phyloP scores from a whole-genome alignment of 768 basidiomycete genomes.

The Rhodosporidiobolus odoratus region DNA sequence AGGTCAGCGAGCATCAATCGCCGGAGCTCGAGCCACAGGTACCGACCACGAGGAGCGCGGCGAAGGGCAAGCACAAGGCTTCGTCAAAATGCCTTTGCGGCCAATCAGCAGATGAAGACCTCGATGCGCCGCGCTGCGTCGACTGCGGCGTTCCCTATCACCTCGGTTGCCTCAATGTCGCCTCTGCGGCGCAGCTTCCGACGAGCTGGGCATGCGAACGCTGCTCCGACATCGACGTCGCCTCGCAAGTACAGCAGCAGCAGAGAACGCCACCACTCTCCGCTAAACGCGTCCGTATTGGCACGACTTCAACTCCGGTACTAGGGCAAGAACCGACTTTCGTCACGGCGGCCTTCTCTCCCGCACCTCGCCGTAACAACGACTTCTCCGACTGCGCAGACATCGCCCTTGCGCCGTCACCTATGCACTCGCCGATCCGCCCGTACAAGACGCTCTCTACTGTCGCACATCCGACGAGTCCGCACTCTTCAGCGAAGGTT shows the following conservation, averaged over 20 bases:
- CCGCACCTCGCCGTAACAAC: conserved; percentile 16
- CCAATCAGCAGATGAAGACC: neutral
- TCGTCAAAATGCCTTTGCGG: conserved; percentile 13
- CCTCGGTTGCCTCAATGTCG: conserved; percentile 22
- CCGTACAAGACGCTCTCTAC: neutral
- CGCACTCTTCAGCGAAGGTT: neutral
- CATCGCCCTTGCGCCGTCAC: conserved; percentile 31
- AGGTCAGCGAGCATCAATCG: no score
- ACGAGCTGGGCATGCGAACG: conserved; percentile 19
- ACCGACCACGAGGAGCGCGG: conserved; percentile 6
- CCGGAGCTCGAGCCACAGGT: neutral
- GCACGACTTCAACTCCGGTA: conserved; percentile 10
- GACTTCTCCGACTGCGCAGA: conserved; percentile 15
- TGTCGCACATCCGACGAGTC: conserved; percentile 1
- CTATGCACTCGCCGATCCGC: conserved; percentile 24
- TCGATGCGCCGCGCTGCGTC: conserved; percentile 4
- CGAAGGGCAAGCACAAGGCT: conserved; percentile 23
- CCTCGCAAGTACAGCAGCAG: no score
- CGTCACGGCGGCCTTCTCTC: conserved; percentile 19
- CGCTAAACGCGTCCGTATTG: conserved; percentile 21
- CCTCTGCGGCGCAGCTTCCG: conserved; percentile 8
- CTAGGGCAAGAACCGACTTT: conserved; percentile 22
- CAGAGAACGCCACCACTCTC: conserved; percentile 2
- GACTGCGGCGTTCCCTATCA: conserved; percentile 23
- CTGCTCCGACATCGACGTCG: conserved; percentile 1